Conservation (phyloP, 345 rosid species). For the Iberis pinnata region DNA sequence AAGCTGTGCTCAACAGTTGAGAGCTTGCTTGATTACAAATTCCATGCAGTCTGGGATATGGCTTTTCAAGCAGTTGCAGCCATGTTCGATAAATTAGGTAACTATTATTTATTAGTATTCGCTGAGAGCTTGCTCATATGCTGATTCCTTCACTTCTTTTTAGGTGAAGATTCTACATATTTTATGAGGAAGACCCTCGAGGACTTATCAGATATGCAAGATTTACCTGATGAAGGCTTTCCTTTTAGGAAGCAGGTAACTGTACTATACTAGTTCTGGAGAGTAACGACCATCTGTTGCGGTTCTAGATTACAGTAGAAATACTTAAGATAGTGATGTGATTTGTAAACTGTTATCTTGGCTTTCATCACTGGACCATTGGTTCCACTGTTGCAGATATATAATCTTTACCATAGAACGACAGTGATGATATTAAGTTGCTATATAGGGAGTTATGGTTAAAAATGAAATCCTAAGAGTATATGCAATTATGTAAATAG, state of each 20-base stretch:
- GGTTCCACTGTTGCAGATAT: neutral
- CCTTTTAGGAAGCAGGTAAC: slow-evolving; percentile 78
- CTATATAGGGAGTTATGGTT: neutral
- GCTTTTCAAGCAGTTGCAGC: slow-evolving; percentile 70
- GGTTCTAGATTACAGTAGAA: slow-evolving; percentile 8
- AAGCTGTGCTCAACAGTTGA: slow-evolving; percentile 70
- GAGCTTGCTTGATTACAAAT: slow-evolving; percentile 78
- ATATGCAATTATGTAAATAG: neutral
- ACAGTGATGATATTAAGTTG: neutral
- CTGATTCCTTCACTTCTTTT: slow-evolving; percentile 17
- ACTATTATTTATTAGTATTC: neutral
- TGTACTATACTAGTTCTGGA: neutral
- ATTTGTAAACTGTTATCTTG: slow-evolving; percentile 9
- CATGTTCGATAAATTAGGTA: slow-evolving; percentile 82
- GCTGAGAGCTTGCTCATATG: slow-evolving; percentile 5
- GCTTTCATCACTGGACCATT: slow-evolving; percentile 3
- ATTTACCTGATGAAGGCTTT: slow-evolving; percentile 75
- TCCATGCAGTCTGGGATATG: slow-evolving; percentile 73
- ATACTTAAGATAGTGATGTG: slow-evolving; percentile 5
- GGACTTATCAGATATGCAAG: slow-evolving; percentile 79
- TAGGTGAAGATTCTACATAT: slow-evolving; percentile 65
- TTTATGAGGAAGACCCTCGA: slow-evolving; percentile 68
- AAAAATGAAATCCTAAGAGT: slow-evolving; percentile 4
- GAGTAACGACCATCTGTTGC: slow-evolving; percentile 2
- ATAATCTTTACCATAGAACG: neutral